Evolutionary conservation across 192 early-diverging fungal genomes (phyloP), one percentile per base, ranked within the genome.

Genomic region (Coemansia erecta): DNA sequence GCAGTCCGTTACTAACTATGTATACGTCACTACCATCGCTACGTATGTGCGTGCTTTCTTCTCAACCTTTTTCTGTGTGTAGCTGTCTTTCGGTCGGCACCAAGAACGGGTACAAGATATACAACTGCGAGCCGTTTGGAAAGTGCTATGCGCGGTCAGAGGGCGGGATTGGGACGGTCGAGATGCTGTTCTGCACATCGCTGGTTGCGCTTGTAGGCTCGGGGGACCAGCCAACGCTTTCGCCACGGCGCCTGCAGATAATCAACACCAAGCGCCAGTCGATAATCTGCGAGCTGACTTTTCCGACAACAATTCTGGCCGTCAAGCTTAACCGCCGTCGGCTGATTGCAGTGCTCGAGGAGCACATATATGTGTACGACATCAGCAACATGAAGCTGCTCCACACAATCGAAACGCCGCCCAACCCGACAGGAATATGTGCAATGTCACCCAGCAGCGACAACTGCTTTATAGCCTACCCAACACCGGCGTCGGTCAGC

Each of bases 311-410:
- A 3, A 93, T 99, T 50, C 76, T 99, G 49, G 88, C 93, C 0
- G 94, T 99, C 14, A 97, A 97, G 78, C 83, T 99, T 58, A 99
- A 99, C 82, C 82, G 95, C 31, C 90, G 91, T 60, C 85, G 94
- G 39, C 81, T 99, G 9, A 86, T 98, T 37, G 95, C 97, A 10
- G 90, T 95, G 22, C 84, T 99, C 31, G 97, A 99, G 63, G 92
- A 95, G 73, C 91, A 91, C 61, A 94, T 97, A 42, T 97, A 92
- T 72, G 87, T 97, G 15, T 97, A 97, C 80, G 95, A 98, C 63
- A 97, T 97, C 53, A 87, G 88, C 73, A 99, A 99, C 76, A 99
- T 99, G 95, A 95, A 94, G 70, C 85, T 97, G 9, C 81, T 97
- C 40, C 90, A 96, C 62, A 94, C 93, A 0, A 94, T 99, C 63